Conservation (phyloP, 2,329 filamentous ascomycete species). For the Curvularia hawaiiensis region DNA sequence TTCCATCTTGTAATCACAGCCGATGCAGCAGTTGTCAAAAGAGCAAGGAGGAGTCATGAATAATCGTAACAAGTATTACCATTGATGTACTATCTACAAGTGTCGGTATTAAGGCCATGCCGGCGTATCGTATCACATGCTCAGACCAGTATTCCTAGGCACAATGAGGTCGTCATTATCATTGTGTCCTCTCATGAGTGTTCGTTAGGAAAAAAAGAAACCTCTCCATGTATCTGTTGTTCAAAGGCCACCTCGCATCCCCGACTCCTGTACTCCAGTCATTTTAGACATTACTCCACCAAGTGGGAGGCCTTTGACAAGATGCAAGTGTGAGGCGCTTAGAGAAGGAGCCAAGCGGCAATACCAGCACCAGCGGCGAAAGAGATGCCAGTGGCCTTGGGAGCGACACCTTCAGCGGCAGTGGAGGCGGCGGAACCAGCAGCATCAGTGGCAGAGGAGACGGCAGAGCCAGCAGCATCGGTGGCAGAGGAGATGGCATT, state of each 20-base stretch:
- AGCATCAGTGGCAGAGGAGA: constrained; percentile 17
- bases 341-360: constrained; percentile 46
- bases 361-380: constrained; percentile 45
- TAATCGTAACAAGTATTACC: constrained; percentile 27
- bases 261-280: constrained; percentile 14
- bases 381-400: constrained; percentile 45
- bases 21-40: background rate
- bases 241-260: constrained; percentile 29
- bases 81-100: constrained; percentile 34
- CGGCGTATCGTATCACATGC: constrained; percentile 44
- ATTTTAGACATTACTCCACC: constrained; percentile 44
- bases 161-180: constrained; percentile 29
- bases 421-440: constrained; percentile 17
- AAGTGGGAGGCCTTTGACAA: constrained; percentile 27
- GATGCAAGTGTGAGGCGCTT: constrained; percentile 25
- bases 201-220: constrained; percentile 24
- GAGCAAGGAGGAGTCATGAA: background rate
- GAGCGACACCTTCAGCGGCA: constrained; percentile 22
- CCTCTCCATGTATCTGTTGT: constrained; percentile 24
- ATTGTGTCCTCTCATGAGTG: constrained; percentile 28
- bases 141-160: constrained; percentile 24
- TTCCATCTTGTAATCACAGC: background rate
- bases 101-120: constrained; percentile 18
- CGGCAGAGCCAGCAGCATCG: constrained; percentile 14
- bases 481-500: constrained; percentile 22